Base-by-base conservation (phyloP, 257 asterid species). In the Ophiorrhiza pumila region DNA sequence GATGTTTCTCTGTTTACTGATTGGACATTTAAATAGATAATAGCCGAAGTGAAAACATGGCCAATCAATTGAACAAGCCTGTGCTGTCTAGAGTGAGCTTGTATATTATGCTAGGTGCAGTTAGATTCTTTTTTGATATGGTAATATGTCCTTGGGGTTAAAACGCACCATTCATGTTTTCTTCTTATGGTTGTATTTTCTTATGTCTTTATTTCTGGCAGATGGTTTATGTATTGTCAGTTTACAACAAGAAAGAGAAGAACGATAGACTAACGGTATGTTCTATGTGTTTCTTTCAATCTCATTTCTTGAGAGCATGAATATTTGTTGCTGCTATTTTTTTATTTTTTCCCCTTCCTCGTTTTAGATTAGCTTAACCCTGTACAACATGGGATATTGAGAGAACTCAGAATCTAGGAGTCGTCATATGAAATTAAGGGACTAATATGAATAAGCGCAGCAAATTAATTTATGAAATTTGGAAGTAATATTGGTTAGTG, bases 191-290 rank as follows among this genome's bases (percentile, higher is more conserved):
- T 69, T 74, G 18, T 52, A 63, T 77, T 64, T 59, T 62, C 73
- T 74, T 65, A 73, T 73, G 34, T 50, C 67, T 57, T 68, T 74
- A 69, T 79, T 77, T 74, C 76, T 78, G 56, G 80, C 97, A 92
- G 97, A 90, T 90, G 96, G 92, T 92, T 80, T 92, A 90, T 68
- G 97, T 92, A 74, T 75, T 92, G 79, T 92, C 95, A 23, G 89
- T 92, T 57, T 90, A 90, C 83, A 87, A 84, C 93, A 92, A 86
- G 95, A 92, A 87, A 83, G 98, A 90, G 77, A 84, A 77, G 79
- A 52, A 85, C 77, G 81, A 87, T 29, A 85, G 87, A 68, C 87
- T 90, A 71, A 89, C 91, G 91, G 96, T 92, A 78, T 2, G 81
- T 49, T 52, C 49, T n/a, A 20, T 75, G 56, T 79, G 57, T 80